Evolutionary conservation across 2,329 filamentous ascomycete genomes (phyloP).

Genomic region (Colletotrichum destructivum): DNA sequence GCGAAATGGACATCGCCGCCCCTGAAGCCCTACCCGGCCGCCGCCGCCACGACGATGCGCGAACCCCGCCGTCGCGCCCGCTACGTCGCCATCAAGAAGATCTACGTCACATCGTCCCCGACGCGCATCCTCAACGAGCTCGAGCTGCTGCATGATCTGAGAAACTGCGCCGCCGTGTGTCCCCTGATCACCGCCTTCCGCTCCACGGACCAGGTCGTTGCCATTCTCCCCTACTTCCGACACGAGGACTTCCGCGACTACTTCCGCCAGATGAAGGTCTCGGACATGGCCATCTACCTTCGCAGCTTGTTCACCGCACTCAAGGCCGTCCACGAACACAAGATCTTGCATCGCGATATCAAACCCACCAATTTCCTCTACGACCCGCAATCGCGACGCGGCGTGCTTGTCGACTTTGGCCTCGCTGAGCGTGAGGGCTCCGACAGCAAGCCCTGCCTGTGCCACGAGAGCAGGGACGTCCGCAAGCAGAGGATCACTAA

Average conservation of each 20-base stretch:
- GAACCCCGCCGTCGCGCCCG: slow-evolving; percentile 62
- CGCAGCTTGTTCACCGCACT: slow-evolving; percentile 89
- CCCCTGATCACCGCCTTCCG: slow-evolving; percentile 98
- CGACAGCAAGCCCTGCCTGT: slow-evolving; percentile 86
- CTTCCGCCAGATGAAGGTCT: slow-evolving; percentile 89
- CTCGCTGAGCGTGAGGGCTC: slow-evolving; percentile 88
- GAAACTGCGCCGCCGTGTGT: slow-evolving; percentile 87
- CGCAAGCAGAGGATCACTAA: slow-evolving; percentile 73
- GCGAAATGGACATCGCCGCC: slow-evolving; percentile 80
- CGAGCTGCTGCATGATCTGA: slow-evolving; percentile 90
- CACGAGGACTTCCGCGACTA: slow-evolving; percentile 96
- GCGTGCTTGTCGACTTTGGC: slow-evolving; percentile 99
- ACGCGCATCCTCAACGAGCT: slow-evolving; percentile 96
- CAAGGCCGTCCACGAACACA: slow-evolving; percentile 83
- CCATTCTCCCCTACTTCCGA: slow-evolving; percentile 94
- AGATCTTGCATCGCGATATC: slow-evolving; percentile 94
- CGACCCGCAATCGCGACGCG: slow-evolving; percentile 82
- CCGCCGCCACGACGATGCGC: slow-evolving; percentile 48
- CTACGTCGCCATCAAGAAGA: slow-evolving; percentile 98
- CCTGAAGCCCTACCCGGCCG: slow-evolving; percentile 64
- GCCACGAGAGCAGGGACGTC: slow-evolving; percentile 75
- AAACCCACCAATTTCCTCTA: slow-evolving; percentile 99
- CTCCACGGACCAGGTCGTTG: slow-evolving; percentile 93
- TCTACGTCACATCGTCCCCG: slow-evolving; percentile 97
- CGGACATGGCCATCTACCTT: slow-evolving; percentile 92